phyloP scores from a whole-genome alignment of 441 rosid genomes.

The Pelargonium citronellum region DNA sequence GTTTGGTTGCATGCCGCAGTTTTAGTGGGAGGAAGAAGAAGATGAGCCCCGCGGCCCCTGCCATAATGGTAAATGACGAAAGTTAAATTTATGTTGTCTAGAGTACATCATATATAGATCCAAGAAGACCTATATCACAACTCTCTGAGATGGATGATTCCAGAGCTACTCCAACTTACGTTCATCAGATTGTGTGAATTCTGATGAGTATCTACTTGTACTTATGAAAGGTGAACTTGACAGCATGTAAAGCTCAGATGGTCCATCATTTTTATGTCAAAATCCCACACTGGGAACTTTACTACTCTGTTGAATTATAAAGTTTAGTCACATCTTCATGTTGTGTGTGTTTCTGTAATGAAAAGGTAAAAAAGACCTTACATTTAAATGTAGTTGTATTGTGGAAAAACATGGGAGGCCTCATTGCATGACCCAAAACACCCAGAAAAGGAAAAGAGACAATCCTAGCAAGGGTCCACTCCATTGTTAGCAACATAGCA shows the following conservation, averaged over 20 bases:
- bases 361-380: not conserved
- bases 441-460: conserved; percentile 6
- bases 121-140: conserved; percentile 3
- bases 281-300: not conserved
- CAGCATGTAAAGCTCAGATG: not conserved
- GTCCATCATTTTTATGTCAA: not conserved
- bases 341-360: not conserved
- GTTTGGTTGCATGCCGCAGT: conserved; percentile 48
- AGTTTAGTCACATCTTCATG: not conserved
- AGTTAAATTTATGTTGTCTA: conserved; percentile 14
- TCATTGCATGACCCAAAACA: not conserved
- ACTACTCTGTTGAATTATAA: not conserved
- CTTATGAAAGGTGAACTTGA: conserved; percentile 3
- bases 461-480: conserved; percentile 2
- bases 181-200: conserved; percentile 1
- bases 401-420: not conserved
- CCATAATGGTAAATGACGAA: conserved; percentile 36
- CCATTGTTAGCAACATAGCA: not conserved
- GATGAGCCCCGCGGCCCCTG: conserved; percentile 31
- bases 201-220: conserved; percentile 9
- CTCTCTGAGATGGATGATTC: not conserved
- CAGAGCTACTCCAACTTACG: not conserved
- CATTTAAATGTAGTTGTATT: not conserved
- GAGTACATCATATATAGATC: conserved; percentile 1
- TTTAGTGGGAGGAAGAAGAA: conserved; percentile 60